Evolutionary conservation across 106 monocot species (phyloP).

Genomic region (Acorus calamus): DNA sequence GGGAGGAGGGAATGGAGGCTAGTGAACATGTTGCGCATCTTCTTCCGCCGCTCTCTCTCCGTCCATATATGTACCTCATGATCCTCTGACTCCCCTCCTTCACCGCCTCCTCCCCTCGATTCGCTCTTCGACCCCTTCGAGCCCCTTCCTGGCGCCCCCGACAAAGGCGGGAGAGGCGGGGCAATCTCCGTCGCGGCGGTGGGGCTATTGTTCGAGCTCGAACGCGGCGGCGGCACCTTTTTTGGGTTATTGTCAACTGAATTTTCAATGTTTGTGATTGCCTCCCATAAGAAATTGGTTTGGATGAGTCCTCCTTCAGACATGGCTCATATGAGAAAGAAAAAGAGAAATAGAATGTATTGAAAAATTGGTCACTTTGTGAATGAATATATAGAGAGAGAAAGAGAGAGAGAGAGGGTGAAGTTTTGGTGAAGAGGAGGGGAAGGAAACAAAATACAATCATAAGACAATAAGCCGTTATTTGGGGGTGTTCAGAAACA

Average conservation of each 20-base stretch:
- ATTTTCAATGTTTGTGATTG: conserved; percentile 16
- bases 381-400: background rate
- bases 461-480: conserved; percentile 39
- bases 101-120: conserved; percentile 1
- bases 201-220: conserved; percentile 10
- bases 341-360: too few species aligned
- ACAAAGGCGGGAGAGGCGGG: too few species aligned
- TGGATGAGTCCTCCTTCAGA: background rate
- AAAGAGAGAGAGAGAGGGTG: conserved; percentile 1
- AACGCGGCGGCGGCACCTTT: background rate
- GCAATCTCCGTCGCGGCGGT: background rate
- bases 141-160: background rate
- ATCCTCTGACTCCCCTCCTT: conserved; percentile 8
- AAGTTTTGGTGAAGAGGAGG: background rate
- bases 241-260: background rate
- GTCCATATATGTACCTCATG: conserved; percentile 57
- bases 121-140: background rate
- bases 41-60: conserved; percentile 61
- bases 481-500: conserved; percentile 2
- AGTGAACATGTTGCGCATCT: conserved; percentile 65
- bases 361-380: too few species aligned
- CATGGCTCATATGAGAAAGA: background rate
- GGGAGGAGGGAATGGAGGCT: conserved; percentile 54
- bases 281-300: conserved; percentile 4
- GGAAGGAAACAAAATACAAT: conserved; percentile 27